phyloP scores from a whole-genome alignment of 2,329 filamentous ascomycete genomes.

The Bipolaris sorokiniana region DNA sequence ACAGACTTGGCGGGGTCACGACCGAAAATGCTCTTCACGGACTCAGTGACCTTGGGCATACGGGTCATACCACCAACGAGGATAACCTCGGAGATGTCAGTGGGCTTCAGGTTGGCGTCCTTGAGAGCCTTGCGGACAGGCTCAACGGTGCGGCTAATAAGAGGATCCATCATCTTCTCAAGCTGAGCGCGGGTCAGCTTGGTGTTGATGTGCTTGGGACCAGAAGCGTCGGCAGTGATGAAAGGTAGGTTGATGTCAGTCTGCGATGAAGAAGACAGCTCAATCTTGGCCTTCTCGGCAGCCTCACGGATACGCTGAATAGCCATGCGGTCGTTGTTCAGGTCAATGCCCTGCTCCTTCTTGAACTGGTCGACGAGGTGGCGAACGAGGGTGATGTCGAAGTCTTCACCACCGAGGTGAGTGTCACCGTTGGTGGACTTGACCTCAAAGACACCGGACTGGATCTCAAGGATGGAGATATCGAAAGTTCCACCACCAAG shows the following conservation, averaged over 20 bases:
- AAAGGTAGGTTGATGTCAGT: conserved; percentile 99
- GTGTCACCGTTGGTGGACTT: conserved; percentile 99
- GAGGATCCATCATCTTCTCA: conserved; percentile 87
- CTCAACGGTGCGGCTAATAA: conserved; percentile 85
- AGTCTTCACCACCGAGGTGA: conserved; percentile 97
- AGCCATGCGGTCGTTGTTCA: conserved; percentile 92
- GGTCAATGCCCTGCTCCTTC: conserved; percentile 90
- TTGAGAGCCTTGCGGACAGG: conserved; percentile 96
- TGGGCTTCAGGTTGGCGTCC: conserved; percentile 88
- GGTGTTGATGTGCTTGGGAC: conserved; percentile 97
- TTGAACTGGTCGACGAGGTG: conserved; percentile 96
- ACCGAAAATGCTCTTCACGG: conserved; percentile 95
- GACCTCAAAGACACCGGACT: conserved; percentile 97
- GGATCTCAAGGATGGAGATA: conserved; percentile 97
- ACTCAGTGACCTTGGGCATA: conserved; percentile 98
- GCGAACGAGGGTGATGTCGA: conserved; percentile 92
- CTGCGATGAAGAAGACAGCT: conserved; percentile 91
- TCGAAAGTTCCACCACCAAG: conserved; percentile 98
- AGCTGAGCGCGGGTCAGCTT: conserved; percentile 93
- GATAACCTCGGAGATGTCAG: conserved; percentile 97
- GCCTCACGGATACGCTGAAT: conserved; percentile 99
- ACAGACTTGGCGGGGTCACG: conserved; percentile 97
- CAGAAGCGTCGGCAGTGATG: conserved; percentile 94
- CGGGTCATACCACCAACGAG: conserved; percentile 99
- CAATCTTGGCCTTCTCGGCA: conserved; percentile 99